phyloP scores from a whole-genome alignment of 495 filamentous ascomycete species.

The Aspergillus campestris region DNA sequence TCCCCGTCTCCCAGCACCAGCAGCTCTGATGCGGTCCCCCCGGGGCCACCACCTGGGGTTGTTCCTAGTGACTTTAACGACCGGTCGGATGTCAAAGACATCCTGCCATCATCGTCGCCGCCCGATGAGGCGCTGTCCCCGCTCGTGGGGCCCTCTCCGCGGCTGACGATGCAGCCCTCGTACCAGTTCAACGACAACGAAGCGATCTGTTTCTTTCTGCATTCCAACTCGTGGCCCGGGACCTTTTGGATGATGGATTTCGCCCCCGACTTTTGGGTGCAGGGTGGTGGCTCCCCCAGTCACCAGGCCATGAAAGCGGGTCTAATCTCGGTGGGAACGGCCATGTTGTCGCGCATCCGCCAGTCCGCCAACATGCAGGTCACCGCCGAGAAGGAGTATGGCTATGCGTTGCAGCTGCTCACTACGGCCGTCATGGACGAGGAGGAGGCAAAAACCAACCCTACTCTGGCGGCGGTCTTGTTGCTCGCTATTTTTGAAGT shows the following conservation, averaged over 20 bases:
- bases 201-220: constrained; percentile 36
- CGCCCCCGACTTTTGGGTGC: constrained; percentile 16
- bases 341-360: constrained; percentile 38
- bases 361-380: constrained; percentile 24
- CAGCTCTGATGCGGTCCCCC: no score
- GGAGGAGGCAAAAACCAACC: constrained; percentile 49
- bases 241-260: constrained; percentile 23
- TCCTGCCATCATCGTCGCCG: neutral
- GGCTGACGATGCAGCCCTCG: constrained; percentile 11
- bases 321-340: constrained; percentile 42
- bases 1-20: constrained; percentile 5
- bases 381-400: constrained; percentile 39
- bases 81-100: constrained; percentile 6
- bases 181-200: constrained; percentile 26
- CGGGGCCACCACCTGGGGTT: no score
- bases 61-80: no score
- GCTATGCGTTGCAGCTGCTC: constrained; percentile 36
- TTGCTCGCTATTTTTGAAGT: constrained; percentile 47
- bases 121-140: constrained; percentile 11
- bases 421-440: constrained; percentile 47
- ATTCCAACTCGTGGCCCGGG: constrained; percentile 31
- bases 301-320: constrained; percentile 34
- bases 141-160: neutral
- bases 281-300: constrained; percentile 13
- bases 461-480: constrained; percentile 53